Evolutionary conservation across 2,329 filamentous ascomycete genomes (phyloP), one percentile per base, ranked within the genome.

Genomic region (Hypoxylon sp.): DNA sequence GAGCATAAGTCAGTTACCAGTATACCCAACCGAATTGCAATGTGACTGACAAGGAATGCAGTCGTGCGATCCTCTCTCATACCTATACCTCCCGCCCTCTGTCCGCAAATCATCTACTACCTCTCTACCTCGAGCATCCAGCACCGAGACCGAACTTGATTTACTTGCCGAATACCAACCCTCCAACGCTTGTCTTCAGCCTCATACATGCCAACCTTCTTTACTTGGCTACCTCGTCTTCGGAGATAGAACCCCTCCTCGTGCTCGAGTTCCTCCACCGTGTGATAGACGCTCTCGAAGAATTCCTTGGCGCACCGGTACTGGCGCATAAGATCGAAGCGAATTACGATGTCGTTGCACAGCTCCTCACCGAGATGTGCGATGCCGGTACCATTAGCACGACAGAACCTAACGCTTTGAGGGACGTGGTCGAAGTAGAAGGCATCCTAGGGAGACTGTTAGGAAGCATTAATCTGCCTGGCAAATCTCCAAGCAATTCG

Each of bases 211-310:
- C 93, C 64, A 92, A 93, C 73, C 85, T 99, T 5, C 85, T 97
- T 19, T 92, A 97, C 71, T 84, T 97, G 51, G 89, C 93, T 11
- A 93, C 94, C 0, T 87, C 90, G n/a, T 93, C 93, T 37, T 85
- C 87, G 59, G 95, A 99, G 76, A 89, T 91, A 53, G 94, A 97
- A 74, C 93, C 95, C 6, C 85, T 99, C 6, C 87, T 97, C 4
- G 90, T 93, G 39, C 89, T 98, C 68, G 94, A 98, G 79, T 98
- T 98, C 78, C 85, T 99, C 39, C 94, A 98, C 82, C 90, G 95
- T 68, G 86, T 97, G 28, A 88, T 97, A 74, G 95, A 99, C 82
- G 90, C 91, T 11, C 86, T 99, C 32, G 94, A 98, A 79, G 94
- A 97, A 74, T 98, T 97, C 75, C 84, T 99, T 6, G 94, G 94